A percentile compares a stretch with the other conserved stretches of the same genome.
Evolutionary conservation across 2,329 filamentous ascomycete genomes (phyloP).

Genomic region (Xylariaceae sp.): DNA sequence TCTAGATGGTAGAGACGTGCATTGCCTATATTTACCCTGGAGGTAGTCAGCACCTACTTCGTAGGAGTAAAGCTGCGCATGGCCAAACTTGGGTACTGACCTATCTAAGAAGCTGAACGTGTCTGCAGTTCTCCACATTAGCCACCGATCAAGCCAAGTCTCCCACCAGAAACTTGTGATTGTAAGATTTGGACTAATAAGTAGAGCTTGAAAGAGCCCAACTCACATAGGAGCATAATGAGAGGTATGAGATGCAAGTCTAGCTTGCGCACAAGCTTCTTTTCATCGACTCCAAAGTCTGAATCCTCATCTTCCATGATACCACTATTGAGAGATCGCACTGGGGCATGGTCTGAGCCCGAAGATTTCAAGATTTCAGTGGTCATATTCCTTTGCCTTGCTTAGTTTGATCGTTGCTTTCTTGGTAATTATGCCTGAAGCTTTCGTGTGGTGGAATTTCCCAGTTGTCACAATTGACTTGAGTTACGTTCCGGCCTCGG

Average conservation of each 20-base stretch:
- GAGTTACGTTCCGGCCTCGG: too few relatives aligned
- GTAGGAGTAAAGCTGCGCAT: not conserved
- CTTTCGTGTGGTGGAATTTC: too few relatives aligned
- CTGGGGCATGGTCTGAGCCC: conserved; percentile 25
- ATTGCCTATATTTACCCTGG: conserved; percentile 74
- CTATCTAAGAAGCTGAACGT: conserved; percentile 78
- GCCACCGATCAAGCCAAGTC: not conserved
- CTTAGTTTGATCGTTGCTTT: too few relatives aligned
- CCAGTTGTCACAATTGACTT: too few relatives aligned
- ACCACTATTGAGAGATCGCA: conserved; percentile 14
- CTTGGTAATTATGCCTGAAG: too few relatives aligned
- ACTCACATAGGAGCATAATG: conserved; percentile 65
- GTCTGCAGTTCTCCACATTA: conserved; percentile 44
- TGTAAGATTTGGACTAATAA: not conserved
- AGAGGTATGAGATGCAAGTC: conserved; percentile 69
- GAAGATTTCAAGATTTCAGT: conserved; percentile 32
- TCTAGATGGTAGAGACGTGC: conserved; percentile 69
- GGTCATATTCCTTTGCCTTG: too few relatives aligned
- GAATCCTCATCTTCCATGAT: conserved; percentile 19
- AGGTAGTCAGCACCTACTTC: conserved; percentile 1
- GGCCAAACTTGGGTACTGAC: conserved; percentile 48
- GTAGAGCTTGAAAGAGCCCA: not conserved
- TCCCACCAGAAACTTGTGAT: too few relatives aligned
- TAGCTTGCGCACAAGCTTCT: conserved; percentile 66
- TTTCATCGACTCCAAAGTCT: conserved; percentile 49